Evolutionary conservation across 805 yeast species (phyloP).

Genomic region (Kuraishia piskuri): DNA sequence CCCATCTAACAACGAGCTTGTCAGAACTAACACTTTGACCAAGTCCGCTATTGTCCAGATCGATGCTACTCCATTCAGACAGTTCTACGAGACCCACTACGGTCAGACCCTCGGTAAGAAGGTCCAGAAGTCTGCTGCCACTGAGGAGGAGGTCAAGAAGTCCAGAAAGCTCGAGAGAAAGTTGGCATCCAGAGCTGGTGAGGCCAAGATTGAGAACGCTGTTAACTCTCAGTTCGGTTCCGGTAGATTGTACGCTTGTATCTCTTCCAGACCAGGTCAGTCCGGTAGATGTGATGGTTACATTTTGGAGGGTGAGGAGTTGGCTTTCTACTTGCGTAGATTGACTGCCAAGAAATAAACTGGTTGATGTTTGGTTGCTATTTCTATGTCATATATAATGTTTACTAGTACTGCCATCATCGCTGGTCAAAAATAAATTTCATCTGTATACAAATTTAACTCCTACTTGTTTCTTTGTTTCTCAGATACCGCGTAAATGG

Average conservation of each 20-base stretch:
- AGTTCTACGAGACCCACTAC: constrained; percentile 98
- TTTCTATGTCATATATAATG: background rate
- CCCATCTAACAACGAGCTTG: constrained; percentile 99
- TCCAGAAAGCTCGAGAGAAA: constrained; percentile 83
- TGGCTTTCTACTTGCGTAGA: constrained; percentile 99
- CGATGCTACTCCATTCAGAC: constrained; percentile 99
- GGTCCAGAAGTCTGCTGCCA: constrained; percentile 38
- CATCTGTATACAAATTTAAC: constrained; percentile 7
- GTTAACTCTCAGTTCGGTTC: constrained; percentile 96
- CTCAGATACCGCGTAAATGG: too few relatives aligned
- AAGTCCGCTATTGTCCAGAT: constrained; percentile 98
- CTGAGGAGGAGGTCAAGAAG: constrained; percentile 55
- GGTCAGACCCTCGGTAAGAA: constrained; percentile 91
- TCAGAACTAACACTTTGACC: constrained; percentile 99
- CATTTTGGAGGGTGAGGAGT: constrained; percentile 99
- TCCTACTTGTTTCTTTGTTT: too few relatives aligned
- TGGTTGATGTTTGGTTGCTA: constrained; percentile 2
- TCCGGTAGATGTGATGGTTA: constrained; percentile 99
- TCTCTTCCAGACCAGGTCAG: constrained; percentile 99
- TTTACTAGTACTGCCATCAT: background rate
- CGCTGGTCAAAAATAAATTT: constrained; percentile 13
- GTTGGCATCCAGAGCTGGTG: constrained; percentile 85
- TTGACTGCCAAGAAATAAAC: constrained; percentile 96
- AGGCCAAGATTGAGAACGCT: constrained; percentile 80
- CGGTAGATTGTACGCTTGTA: constrained; percentile 97